Conservation (phyloP, 2,329 filamentous ascomycete genomes). For the Colletotrichum australisinense region DNA sequence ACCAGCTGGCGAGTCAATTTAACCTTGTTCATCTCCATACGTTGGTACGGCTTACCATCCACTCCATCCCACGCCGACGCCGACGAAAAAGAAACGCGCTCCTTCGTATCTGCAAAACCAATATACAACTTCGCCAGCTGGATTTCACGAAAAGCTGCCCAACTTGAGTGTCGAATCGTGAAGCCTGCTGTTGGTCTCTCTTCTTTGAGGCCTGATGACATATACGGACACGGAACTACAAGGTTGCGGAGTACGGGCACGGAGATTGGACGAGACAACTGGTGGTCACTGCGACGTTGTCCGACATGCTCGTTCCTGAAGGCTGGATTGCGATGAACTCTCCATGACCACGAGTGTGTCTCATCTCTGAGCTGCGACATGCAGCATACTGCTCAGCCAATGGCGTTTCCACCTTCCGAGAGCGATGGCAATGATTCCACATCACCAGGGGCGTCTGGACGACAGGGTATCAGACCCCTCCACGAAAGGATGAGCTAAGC, state of each 20-base stretch:
- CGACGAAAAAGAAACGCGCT: constrained; percentile 10
- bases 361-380: constrained; percentile 30
- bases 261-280: constrained; percentile 6
- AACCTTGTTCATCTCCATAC: neutral
- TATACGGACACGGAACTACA: neutral
- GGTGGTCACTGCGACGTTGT: constrained; percentile 1
- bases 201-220: neutral
- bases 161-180: neutral
- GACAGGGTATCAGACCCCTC: constrained; percentile 20
- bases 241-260: neutral
- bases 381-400: constrained; percentile 11
- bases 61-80: neutral
- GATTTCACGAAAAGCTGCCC: neutral
- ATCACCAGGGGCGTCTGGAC: constrained; percentile 13
- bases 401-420: constrained; percentile 20
- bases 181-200: neutral
- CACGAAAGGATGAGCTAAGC: constrained; percentile 9
- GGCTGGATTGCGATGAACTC: constrained; percentile 4
- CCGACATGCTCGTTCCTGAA: constrained; percentile 1
- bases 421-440: constrained; percentile 24
- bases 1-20: neutral
- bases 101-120: constrained; percentile 12
- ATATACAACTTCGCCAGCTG: neutral
- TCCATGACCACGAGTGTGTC: constrained; percentile 16
- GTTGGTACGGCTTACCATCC: neutral